Base-by-base conservation (phyloP, 768 basidiomycete genomes). In the Podaxis carcinomalis region DNA sequence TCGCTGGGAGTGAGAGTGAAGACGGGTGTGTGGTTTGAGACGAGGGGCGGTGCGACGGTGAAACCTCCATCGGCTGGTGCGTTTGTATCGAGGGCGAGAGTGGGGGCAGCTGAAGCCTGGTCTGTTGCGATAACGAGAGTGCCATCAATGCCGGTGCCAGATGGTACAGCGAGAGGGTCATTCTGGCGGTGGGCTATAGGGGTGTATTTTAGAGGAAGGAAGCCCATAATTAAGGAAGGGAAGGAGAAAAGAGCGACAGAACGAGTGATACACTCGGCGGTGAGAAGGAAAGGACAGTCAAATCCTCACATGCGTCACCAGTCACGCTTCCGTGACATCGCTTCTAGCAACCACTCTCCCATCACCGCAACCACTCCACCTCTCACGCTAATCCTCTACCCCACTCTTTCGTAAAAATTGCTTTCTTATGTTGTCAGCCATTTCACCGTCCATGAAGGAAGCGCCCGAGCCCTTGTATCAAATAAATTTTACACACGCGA, bases 111-210 rank as follows among this genome's bases (percentile, higher is more conserved):
- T 28, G 52, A 25, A 51, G 51, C 27, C 6, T 59, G 9, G 56
- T 37, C 28, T 14, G 51, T 42, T 23, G 60, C 60, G 23, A 59
- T 60, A 27, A 64, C 23, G 32, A 59, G 53, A 40, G 70, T n/a
- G 32, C 59, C n/a, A 52, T 68, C 68, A 14, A 72, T 64, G 40
- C 49, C 40, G 9, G 62, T 39, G 6, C 59, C 63, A 14, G 59
- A 51, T 14, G 69, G 57, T 7, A 66, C 63, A 2, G 63, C 66
- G 10, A 60, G 61, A 27, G 68, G 60, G 40, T 59, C 58, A 27
- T 57, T 56, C 14, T 61, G 59, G 27, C 59, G 59, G n/a, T 49
- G 44, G 19, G 36, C 32, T 23, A 55, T 19, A n/a, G 36, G n/a
- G 23, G 21, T 28, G 19, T 51, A 35, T 44, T 46, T 10, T 1